Conservation (phyloP, 768 basidiomycete genomes). For the Termitomyces sp. region DNA sequence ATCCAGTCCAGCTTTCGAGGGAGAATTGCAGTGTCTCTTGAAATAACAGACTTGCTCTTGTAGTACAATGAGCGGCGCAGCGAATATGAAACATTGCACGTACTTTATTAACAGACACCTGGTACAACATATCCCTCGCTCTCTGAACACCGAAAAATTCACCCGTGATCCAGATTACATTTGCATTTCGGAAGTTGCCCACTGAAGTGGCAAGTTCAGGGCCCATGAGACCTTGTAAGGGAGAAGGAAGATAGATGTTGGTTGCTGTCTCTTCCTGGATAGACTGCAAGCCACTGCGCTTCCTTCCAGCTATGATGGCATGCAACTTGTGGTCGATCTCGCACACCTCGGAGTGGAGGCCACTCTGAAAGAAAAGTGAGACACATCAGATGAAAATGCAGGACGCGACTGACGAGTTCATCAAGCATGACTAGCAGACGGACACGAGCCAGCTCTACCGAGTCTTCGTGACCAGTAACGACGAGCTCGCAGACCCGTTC, state of each 20-base stretch:
- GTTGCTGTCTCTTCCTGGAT: conserved; percentile 98
- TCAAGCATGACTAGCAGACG: conserved; percentile 91
- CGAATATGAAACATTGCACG: conserved; percentile 15
- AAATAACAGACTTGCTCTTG: conserved; percentile 86
- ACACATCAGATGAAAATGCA: not conserved
- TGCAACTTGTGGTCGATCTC: conserved; percentile 96
- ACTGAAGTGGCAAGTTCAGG: conserved; percentile 49
- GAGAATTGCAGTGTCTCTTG: conserved; percentile 89
- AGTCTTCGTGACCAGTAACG: conserved; percentile 83
- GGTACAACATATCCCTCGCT: conserved; percentile 92
- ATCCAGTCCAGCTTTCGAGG: conserved; percentile 99
- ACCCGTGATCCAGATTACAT: conserved; percentile 93
- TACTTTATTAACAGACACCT: conserved; percentile 85
- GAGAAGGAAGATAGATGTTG: conserved; percentile 93
- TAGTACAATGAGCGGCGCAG: not conserved
- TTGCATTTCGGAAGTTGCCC: conserved; percentile 54
- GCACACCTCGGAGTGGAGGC: conserved; percentile 84
- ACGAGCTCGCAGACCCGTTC: conserved; percentile 93
- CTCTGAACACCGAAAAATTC: conserved; percentile 96
- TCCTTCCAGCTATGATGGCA: conserved; percentile 85
- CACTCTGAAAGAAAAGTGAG: conserved; percentile 54
- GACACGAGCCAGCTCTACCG: conserved; percentile 89
- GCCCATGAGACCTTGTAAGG: conserved; percentile 81
- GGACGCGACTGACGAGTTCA: conserved; percentile 67
- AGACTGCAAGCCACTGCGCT: conserved; percentile 80